A percentile compares a stretch with the other conserved stretches of the same genome.
Conservation (phyloP, 2,329 filamentous ascomycete genomes). For the Aaosphaeria pasadenensis region DNA sequence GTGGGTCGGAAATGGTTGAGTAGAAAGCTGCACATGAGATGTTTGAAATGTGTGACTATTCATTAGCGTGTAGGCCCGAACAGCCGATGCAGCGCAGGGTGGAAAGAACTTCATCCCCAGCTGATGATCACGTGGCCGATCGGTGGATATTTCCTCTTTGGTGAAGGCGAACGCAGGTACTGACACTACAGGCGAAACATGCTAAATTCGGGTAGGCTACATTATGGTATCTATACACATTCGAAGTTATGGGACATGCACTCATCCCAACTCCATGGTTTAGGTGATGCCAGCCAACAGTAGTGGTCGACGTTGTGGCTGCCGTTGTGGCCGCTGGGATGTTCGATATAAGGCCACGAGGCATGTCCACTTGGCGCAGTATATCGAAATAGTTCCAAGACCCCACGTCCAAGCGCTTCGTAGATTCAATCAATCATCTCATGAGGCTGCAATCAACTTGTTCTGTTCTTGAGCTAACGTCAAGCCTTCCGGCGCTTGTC, state of each 20-base stretch:
- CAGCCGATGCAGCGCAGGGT: no score
- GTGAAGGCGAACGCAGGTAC: no score
- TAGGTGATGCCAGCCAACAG: not conserved
- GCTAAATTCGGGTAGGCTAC: conserved; percentile 5
- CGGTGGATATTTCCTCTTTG: no score
- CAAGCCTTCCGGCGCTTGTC: conserved; percentile 61
- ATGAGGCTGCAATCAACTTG: conserved; percentile 38
- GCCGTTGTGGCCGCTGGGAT: not conserved
- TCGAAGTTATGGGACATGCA: not conserved
- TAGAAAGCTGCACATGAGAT: no score
- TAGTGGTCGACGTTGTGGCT: not conserved
- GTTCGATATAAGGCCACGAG: conserved; percentile 1
- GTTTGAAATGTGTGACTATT: no score
- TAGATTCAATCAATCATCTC: conserved; percentile 6
- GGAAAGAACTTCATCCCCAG: no score
- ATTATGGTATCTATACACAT: conserved; percentile 4
- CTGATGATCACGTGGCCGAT: no score
- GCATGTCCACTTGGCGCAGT: conserved; percentile 5
- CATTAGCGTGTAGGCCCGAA: no score
- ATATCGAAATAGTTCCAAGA: not conserved
- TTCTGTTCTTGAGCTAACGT: conserved; percentile 49
- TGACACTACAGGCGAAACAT: not conserved
- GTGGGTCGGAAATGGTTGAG: no score
- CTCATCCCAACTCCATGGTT: not conserved
- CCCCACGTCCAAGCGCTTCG: conserved; percentile 1